Percentiles rank a stretch among this genome's conserved stretches.
These are phyloP conservation scores for Cercospora beticola DNA, from an alignment of 2,329 filamentous ascomycete genomes.

Conservation along the genomic window DNA sequence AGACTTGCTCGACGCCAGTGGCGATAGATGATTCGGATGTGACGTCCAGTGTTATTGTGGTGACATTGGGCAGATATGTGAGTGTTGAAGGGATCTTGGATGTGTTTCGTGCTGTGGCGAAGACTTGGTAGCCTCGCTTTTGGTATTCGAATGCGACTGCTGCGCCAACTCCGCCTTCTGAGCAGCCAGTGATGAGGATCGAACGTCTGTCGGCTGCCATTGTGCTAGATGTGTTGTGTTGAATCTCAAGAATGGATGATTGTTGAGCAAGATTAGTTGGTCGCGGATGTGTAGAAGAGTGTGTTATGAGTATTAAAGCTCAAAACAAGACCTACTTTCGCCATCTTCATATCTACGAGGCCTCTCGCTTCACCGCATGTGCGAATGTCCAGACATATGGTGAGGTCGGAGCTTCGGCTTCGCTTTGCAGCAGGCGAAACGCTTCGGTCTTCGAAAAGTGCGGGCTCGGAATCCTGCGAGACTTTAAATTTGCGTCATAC, in stretches of 20 bases:
- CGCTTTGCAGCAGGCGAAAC: background rate
- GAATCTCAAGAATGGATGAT: background rate
- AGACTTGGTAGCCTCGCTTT: constrained; percentile 32
- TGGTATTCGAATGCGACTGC: constrained; percentile 43
- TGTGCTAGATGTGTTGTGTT: background rate
- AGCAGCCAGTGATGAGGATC: constrained; percentile 36
- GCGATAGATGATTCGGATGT: constrained; percentile 41
- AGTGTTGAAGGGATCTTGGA: constrained; percentile 33
- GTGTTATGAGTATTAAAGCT: background rate
- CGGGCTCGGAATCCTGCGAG: background rate
- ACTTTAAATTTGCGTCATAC: background rate
- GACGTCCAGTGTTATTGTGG: constrained; percentile 45
- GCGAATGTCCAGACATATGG: background rate
- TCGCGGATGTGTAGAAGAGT: background rate
- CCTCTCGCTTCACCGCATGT: background rate
- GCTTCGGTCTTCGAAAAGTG: background rate
- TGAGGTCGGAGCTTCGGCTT: background rate
- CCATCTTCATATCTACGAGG: background rate
- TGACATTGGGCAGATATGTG: constrained; percentile 13
- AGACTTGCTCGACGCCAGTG: constrained; percentile 36
- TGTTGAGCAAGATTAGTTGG: background rate
- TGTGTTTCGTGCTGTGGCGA: constrained; percentile 19
- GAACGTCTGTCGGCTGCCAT: background rate
- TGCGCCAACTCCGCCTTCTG: constrained; percentile 44
- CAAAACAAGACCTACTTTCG: background rate